Percentiles rank a stretch among this genome's conserved stretches.
Evolutionary conservation across 805 yeast species (phyloP).

Genomic region (Jamesozyma jinghongensis): DNA sequence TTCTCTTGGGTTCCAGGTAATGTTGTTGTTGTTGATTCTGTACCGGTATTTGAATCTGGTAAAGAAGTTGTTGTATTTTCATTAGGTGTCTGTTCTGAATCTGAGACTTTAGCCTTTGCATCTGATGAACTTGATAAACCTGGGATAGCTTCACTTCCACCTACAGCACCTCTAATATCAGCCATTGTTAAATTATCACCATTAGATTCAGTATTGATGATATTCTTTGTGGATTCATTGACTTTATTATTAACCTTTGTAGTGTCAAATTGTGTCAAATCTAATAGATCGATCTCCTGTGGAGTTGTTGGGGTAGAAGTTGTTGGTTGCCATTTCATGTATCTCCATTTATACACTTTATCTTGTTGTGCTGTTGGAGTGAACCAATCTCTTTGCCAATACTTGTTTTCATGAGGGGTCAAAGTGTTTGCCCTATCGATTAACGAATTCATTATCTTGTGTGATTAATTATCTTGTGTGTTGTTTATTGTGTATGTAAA

Average conservation of each 20-base stretch:
- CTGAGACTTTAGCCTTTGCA: constrained; percentile 7
- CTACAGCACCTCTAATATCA: constrained; percentile 49
- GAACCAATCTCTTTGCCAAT: constrained; percentile 30
- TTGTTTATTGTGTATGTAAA: no score
- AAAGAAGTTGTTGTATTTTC: no score
- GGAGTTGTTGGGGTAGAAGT: no score
- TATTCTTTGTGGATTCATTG: constrained; percentile 1
- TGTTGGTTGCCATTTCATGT: no score
- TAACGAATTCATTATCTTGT: constrained; percentile 9
- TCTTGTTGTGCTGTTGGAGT: constrained; percentile 14
- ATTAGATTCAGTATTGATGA: constrained; percentile 4
- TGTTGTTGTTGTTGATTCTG: no score
- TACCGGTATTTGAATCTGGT: no score
- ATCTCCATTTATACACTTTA: neutral
- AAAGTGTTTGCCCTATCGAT: constrained; percentile 16
- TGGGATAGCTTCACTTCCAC: constrained; percentile 37
- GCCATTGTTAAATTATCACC: constrained; percentile 33
- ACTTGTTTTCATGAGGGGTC: constrained; percentile 6
- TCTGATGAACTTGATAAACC: constrained; percentile 29
- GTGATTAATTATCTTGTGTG: no score
- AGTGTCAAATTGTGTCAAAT: constrained; percentile 33
- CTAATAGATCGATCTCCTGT: constrained; percentile 21
- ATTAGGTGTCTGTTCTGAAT: no score
- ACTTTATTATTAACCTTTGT: constrained; percentile 9
- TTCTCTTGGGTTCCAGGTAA: no score